These are phyloP conservation scores for Glaciozyma martinii DNA, from an alignment of 768 basidiomycete species.

Conservation along the genomic window DNA sequence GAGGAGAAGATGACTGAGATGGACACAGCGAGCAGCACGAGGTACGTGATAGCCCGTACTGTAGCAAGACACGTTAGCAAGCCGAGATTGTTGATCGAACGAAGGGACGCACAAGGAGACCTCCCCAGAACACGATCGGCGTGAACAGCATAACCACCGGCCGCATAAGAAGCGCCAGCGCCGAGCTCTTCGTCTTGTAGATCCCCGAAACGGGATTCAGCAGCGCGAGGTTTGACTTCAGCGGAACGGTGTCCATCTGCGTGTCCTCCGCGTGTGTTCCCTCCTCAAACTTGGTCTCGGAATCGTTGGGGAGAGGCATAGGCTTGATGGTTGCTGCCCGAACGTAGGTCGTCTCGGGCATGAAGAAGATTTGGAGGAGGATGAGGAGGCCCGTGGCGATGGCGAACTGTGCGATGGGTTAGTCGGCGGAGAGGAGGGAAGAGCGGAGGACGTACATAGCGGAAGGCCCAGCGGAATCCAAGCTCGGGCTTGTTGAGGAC, in stretches of 20 bases:
- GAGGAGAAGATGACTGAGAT: background rate
- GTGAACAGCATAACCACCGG: background rate
- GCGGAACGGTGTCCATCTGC: background rate
- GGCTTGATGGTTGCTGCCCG: background rate
- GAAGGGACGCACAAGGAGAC: background rate
- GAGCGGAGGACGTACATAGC: background rate
- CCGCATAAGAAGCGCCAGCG: background rate
- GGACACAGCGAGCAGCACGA: constrained; percentile 21
- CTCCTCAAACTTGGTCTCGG: background rate
- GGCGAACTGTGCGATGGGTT: background rate
- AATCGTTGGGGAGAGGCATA: no score
- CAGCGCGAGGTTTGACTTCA: background rate
- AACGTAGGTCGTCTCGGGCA: constrained; percentile 8
- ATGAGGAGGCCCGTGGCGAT: background rate
- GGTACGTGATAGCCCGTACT: constrained; percentile 33
- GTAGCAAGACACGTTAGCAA: background rate
- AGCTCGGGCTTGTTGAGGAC: background rate
- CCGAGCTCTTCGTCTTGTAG: background rate
- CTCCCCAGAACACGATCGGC: constrained; percentile 17
- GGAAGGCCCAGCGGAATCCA: background rate
- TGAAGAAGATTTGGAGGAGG: constrained; percentile 3
- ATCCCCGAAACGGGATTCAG: background rate
- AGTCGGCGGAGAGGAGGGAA: background rate
- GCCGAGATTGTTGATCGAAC: background rate
- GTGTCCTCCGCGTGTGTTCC: background rate